Conservation (phyloP, 2,329 filamentous ascomycete genomes). For the Colletotrichum shisoi region DNA sequence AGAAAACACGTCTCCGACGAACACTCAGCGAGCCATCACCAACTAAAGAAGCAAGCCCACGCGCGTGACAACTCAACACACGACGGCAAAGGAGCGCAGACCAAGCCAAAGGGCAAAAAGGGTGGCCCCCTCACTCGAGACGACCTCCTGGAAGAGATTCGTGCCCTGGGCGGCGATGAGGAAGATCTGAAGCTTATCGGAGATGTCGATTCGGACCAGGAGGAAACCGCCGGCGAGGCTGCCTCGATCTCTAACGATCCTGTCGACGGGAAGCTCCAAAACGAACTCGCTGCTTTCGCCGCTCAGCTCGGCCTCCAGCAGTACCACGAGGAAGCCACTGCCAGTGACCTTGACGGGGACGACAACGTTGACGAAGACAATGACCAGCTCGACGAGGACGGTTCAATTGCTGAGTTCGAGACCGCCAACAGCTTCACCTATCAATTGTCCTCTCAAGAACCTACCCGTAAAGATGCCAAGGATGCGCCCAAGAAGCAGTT, state of each 20-base stretch:
- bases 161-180: conserved; percentile 70
- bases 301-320: conserved; percentile 38
- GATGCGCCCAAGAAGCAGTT: conserved; percentile 55
- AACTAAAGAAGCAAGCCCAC: conserved; percentile 30
- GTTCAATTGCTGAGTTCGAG: conserved; percentile 43
- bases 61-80: background rate
- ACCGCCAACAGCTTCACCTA: conserved; percentile 39
- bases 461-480: conserved; percentile 22
- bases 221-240: conserved; percentile 41
- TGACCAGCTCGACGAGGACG: conserved; percentile 46
- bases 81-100: conserved; percentile 40
- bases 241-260: no score
- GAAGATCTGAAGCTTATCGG: conserved; percentile 69
- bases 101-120: conserved; percentile 40
- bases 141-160: conserved; percentile 68
- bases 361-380: conserved; percentile 47
- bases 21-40: conserved; percentile 10
- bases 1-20: conserved; percentile 43
- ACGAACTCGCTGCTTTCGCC: conserved; percentile 36
- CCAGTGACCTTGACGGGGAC: conserved; percentile 42
- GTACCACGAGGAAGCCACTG: conserved; percentile 26
- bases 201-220: conserved; percentile 54
- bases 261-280: conserved; percentile 32
- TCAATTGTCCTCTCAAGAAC: background rate
- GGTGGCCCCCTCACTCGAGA: conserved; percentile 42